Evolutionary conservation across 2,329 filamentous ascomycete genomes (phyloP).

Genomic region (Epichloe sp.): DNA sequence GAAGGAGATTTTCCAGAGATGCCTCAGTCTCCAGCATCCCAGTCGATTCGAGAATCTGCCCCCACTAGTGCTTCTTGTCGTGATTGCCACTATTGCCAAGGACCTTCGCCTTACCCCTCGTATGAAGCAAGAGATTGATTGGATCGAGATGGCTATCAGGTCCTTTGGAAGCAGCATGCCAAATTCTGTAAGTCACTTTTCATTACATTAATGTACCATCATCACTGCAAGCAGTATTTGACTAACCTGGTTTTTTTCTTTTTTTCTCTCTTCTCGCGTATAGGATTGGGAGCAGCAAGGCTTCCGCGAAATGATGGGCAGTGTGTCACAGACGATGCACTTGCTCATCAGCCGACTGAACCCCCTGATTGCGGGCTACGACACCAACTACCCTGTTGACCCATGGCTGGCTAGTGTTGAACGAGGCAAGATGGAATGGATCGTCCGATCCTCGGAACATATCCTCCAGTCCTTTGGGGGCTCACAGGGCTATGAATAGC

Average conservation of each 20-base stretch:
- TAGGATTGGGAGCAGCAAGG: slow-evolving; percentile 27
- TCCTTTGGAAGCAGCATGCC: slow-evolving; percentile 35
- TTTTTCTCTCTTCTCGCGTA: not conserved
- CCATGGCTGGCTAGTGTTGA: slow-evolving; percentile 26
- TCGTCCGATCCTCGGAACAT: slow-evolving; percentile 22
- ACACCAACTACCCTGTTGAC: slow-evolving; percentile 25
- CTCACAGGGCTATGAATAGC: slow-evolving; percentile 16
- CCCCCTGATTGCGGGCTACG: slow-evolving; percentile 19
- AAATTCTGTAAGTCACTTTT: slow-evolving; percentile 34
- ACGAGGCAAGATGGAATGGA: slow-evolving; percentile 26
- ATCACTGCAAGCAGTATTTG: not conserved
- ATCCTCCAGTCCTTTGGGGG: slow-evolving; percentile 21
- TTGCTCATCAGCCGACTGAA: slow-evolving; percentile 23
- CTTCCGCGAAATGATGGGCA: slow-evolving; percentile 24
- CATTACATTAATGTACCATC: not conserved
- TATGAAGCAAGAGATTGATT: slow-evolving; percentile 42
- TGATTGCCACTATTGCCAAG: slow-evolving; percentile 50
- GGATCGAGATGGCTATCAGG: slow-evolving; percentile 47
- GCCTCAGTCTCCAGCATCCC: slow-evolving; percentile 24
- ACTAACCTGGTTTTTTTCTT: slow-evolving; percentile 8
- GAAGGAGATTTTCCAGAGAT: slow-evolving; percentile 46
- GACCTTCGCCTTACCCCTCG: slow-evolving; percentile 39
- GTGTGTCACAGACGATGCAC: slow-evolving; percentile 26
- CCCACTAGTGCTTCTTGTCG: slow-evolving; percentile 48
- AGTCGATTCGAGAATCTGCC: slow-evolving; percentile 40